These are phyloP conservation scores for Aspergillus coremiiformis DNA, from an alignment of 495 filamentous ascomycete species.

Conservation along the genomic window DNA sequence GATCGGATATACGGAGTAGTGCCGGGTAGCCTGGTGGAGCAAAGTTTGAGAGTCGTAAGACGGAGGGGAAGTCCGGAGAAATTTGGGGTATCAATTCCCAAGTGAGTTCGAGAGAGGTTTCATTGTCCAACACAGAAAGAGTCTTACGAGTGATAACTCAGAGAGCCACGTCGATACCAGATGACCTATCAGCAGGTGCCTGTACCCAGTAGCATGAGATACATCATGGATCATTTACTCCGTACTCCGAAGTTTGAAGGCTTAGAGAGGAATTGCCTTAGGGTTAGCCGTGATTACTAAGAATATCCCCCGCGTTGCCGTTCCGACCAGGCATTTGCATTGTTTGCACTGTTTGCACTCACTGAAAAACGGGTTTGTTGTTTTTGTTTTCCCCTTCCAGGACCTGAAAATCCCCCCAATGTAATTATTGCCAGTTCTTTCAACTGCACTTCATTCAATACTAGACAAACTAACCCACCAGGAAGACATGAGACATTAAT, in stretches of 20 bases:
- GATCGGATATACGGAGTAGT: slow-evolving; percentile 1
- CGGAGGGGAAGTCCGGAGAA: not conserved
- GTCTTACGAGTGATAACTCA: too few species aligned
- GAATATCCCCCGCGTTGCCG: slow-evolving; percentile 2
- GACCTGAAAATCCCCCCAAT: not conserved
- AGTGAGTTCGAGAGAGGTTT: not conserved
- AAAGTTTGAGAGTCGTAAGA: not conserved
- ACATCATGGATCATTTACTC: too few species aligned
- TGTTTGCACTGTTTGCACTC: slow-evolving; percentile 6
- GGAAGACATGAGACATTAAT: not conserved
- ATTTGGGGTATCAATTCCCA: not conserved
- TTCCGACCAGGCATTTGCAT: not conserved
- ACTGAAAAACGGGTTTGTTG: not conserved
- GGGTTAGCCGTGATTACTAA: not conserved
- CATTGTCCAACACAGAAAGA: not conserved
- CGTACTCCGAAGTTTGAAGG: too few species aligned
- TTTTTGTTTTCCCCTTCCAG: not conserved
- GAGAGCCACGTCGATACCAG: too few species aligned
- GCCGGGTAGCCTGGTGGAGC: slow-evolving; percentile 24
- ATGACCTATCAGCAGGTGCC: not conserved
- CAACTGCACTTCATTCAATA: not conserved
- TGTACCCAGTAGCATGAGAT: not conserved
- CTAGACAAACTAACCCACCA: not conserved
- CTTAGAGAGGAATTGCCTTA: too few species aligned
- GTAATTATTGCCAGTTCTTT: too few species aligned